phyloP scores from a whole-genome alignment of 208 protist species.

The Crithidia expoeki region DNA sequence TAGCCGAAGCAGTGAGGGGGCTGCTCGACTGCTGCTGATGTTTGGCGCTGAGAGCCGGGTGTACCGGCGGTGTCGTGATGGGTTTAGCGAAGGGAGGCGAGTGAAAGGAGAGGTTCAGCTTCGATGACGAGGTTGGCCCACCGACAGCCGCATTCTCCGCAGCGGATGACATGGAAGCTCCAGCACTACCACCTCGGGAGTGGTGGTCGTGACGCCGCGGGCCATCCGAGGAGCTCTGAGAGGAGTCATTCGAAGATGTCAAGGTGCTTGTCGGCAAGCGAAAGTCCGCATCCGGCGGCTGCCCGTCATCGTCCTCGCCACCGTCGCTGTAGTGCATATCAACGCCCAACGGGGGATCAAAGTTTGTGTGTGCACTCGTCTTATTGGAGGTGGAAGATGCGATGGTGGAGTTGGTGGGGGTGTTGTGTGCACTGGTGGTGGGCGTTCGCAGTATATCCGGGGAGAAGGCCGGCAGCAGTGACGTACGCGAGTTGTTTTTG shows the following conservation, averaged over 20 bases:
- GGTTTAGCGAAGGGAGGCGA: constrained; percentile 4
- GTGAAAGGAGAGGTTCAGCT: background rate
- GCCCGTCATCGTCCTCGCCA: constrained; percentile 6
- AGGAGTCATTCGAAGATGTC: constrained; percentile 17
- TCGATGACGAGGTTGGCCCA: background rate
- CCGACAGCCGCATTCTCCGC: background rate
- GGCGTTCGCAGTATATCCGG: constrained; percentile 30
- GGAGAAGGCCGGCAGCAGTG: constrained; percentile 30
- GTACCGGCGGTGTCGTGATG: constrained; percentile 23
- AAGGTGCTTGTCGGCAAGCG: constrained; percentile 6
- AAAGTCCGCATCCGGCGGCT: constrained; percentile 21
- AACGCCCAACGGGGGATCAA: background rate
- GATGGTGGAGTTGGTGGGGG: background rate
- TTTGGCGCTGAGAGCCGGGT: constrained; percentile 9
- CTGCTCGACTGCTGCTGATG: constrained; percentile 19
- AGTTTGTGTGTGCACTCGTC: background rate
- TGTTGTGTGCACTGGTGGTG: constrained; percentile 7
- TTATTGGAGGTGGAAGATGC: constrained; percentile 3
- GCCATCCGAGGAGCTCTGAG: constrained; percentile 18
- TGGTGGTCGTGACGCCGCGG: background rate
- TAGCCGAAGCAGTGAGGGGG: constrained; percentile 3
- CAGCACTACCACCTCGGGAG: background rate
- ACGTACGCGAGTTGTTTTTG: background rate
- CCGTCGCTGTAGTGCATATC: background rate
- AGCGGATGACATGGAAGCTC: background rate